A percentile compares a stretch with the other conserved stretches of the same genome.
Conservation (phyloP, 805 yeast genomes). For the Debaryomyces hansenii region DNA sequence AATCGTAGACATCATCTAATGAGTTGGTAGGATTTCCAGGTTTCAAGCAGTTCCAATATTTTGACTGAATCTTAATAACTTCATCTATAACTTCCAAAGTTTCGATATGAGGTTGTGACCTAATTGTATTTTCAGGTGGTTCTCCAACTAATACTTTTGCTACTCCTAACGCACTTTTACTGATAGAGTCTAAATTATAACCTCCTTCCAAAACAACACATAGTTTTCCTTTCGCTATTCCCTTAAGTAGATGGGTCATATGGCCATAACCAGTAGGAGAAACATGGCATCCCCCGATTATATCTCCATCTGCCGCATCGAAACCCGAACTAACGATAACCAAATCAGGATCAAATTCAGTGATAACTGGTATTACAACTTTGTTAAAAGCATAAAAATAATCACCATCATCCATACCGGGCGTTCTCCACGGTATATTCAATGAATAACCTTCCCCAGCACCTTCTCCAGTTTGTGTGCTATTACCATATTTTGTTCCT, state of each 20-base stretch:
- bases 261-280: constrained; percentile 95
- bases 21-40: constrained; percentile 56
- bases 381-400: constrained; percentile 87
- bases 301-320: constrained; percentile 98
- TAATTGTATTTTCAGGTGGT: constrained; percentile 80
- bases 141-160: constrained; percentile 91
- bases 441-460: constrained; percentile 84
- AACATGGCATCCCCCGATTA: constrained; percentile 94
- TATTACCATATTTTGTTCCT: constrained; percentile 83
- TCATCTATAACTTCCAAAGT: constrained; percentile 80
- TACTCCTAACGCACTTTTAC: constrained; percentile 87
- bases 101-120: constrained; percentile 67
- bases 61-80: constrained; percentile 76
- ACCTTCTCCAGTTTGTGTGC: constrained; percentile 80
- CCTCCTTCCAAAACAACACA: constrained; percentile 97
- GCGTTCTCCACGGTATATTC: constrained; percentile 90
- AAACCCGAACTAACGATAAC: constrained; percentile 94
- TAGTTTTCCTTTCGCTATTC: constrained; percentile 82
- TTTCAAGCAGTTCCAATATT: constrained; percentile 82
- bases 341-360: constrained; percentile 89
- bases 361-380: constrained; percentile 82
- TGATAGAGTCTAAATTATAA: constrained; percentile 87
- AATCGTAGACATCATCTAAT: constrained; percentile 41
- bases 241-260: constrained; percentile 89
- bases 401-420: constrained; percentile 95